Evolutionary conservation across 805 yeast genomes (phyloP).

Genomic region (Ogataea dorogensis): DNA sequence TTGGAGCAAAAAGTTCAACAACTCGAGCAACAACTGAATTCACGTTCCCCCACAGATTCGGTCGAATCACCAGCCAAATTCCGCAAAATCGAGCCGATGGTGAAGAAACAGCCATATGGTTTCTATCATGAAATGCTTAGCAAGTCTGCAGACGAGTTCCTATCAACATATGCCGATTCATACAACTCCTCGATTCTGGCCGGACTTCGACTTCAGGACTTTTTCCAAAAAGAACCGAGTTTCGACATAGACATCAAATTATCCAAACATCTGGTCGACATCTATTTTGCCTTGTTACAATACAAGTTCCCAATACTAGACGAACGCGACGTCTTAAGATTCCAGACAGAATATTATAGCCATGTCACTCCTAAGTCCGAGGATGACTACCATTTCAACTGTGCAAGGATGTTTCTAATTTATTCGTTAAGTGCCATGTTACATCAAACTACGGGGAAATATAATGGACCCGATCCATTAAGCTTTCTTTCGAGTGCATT

Average conservation of each 20-base stretch:
- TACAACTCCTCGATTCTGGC: conserved; percentile 33
- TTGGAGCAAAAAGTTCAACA: conserved; percentile 54
- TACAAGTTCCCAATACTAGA: conserved; percentile 56
- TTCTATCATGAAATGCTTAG: conserved; percentile 22
- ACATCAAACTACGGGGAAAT: conserved; percentile 55
- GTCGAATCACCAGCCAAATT: conserved; percentile 26
- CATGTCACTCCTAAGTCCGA: conserved; percentile 25
- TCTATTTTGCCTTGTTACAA: conserved; percentile 55
- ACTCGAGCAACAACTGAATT: conserved; percentile 47
- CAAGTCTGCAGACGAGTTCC: conserved; percentile 23
- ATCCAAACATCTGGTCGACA: conserved; percentile 50
- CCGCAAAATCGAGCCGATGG: conserved; percentile 28
- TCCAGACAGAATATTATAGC: conserved; percentile 49
- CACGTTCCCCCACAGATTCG: conserved; percentile 9
- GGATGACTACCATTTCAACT: conserved; percentile 48
- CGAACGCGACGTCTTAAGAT: conserved; percentile 49
- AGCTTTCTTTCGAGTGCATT: conserved; percentile 60
- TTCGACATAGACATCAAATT: conserved; percentile 49
- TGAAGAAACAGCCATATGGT: conserved; percentile 15
- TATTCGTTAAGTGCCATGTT: conserved; percentile 52
- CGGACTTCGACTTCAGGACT: conserved; percentile 47
- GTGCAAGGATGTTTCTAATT: conserved; percentile 56
- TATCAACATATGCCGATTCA: conserved; percentile 14
- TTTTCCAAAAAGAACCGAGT: conserved; percentile 48
- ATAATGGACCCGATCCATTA: conserved; percentile 52